Evolutionary conservation across 116 monocot species (phyloP).

Genomic region (Cymodocea nodosa): DNA sequence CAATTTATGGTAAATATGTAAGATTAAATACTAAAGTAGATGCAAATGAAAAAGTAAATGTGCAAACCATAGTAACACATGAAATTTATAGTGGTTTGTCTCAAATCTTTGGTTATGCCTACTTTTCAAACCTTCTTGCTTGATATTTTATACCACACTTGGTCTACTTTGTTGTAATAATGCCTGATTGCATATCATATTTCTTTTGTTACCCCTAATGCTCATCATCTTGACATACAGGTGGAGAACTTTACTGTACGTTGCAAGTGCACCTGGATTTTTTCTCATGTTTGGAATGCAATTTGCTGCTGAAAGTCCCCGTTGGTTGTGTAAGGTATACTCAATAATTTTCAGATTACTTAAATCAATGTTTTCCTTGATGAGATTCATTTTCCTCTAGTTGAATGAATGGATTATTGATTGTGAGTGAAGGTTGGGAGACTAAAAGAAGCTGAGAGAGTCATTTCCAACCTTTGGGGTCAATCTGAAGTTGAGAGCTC

Average conservation of each 20-base stretch:
- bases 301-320: constrained; percentile 88
- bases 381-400: not conserved
- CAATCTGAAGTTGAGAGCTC: constrained; percentile 51
- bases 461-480: constrained; percentile 50
- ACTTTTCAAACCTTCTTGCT: too few relatives aligned
- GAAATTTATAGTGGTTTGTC: too few relatives aligned
- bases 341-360: not conserved
- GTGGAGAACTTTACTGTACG: constrained; percentile 75
- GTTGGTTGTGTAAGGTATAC: constrained; percentile 80
- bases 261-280: constrained; percentile 57
- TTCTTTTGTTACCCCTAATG: not conserved
- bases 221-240: constrained; percentile 11
- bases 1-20: too few relatives aligned
- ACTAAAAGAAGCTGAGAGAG: constrained; percentile 43
- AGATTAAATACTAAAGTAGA: too few relatives aligned
- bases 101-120: too few relatives aligned
- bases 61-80: too few relatives aligned
- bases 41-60: too few relatives aligned
- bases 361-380: not conserved
- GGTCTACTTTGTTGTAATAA: too few relatives aligned
- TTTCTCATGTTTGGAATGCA: constrained; percentile 73
- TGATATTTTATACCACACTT: too few relatives aligned
- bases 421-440: constrained; percentile 44
- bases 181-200: too few relatives aligned
- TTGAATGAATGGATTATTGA: not conserved